Base-by-base conservation (phyloP, 495 filamentous ascomycete genomes). In the Trypethelium eluteriae region DNA sequence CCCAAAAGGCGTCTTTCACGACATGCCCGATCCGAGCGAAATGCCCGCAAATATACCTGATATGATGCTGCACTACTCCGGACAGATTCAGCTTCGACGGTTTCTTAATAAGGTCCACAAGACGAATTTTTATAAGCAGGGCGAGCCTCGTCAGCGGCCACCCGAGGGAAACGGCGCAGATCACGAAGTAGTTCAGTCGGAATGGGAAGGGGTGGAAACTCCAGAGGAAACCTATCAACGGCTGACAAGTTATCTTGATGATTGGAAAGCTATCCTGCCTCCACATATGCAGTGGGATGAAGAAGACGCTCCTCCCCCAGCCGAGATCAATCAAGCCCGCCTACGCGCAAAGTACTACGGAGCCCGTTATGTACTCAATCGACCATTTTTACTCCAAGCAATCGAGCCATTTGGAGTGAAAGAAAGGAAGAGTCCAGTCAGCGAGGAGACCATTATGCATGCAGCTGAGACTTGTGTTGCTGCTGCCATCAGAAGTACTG, bases 261-360 rank as follows among this genome's bases (percentile, higher is more conserved):
- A 72, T 14, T 85, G 83, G 83, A 73, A 77, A 62, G 62, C 72
- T 2, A 25, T 69, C 0, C 76, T 84, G 34, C 79, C 83, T 0
- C 68, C 74, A 2, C 67, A 69, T 1, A 80, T 89, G 70, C 75
- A 76, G 63, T 98, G 93, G 88, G 73, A 83, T 25, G 88, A 89
- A 59, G 71, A 72, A 2, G 88, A 93, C 49, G 70, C 68, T 57
- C 79, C 80, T 2, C 91, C 90, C 2, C 81, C 92, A 2, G 69
- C 67, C 2, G 88, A 96, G 38, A 94, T 98, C 65, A 87, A 96
- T 34, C 81, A 82, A 6, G 93, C 94, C 18, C 86, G 94, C 3
- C 81, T 97, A 62, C 86, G 94, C 38, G 94, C 91, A 5, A 98
- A 98, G 72, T 97, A 93, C 76, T 97, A 91, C 77, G 94, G 94